A percentile compares a stretch with the other conserved stretches of the same genome.
Evolutionary conservation across 108 stramenopile genomes (phyloP).

Genomic region (Thalassiosira profunda): DNA sequence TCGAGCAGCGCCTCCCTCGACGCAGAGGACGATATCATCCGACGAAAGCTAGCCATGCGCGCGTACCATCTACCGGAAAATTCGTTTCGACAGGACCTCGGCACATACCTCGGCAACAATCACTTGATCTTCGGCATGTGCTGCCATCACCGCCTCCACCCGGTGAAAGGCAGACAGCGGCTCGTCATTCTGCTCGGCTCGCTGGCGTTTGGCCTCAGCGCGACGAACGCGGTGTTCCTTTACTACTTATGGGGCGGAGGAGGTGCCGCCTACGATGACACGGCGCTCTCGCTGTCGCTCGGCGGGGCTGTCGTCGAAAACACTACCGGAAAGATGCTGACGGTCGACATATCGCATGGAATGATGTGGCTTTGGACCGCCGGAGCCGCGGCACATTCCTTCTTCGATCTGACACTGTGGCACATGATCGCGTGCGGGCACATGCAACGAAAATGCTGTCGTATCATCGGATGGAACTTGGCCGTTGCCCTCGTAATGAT

Average conservation of each 20-base stretch:
- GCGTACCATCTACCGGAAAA: slow-evolving; percentile 68
- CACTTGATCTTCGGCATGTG: slow-evolving; percentile 89
- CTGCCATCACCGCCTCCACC: slow-evolving; percentile 73
- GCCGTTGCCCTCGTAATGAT: slow-evolving; percentile 42
- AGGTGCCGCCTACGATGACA: too few species aligned
- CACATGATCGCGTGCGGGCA: slow-evolving; percentile 80
- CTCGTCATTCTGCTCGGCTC: slow-evolving; percentile 71
- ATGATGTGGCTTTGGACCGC: slow-evolving; percentile 81
- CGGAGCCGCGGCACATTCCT: slow-evolving; percentile 69
- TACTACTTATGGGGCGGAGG: too few species aligned
- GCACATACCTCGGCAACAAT: slow-evolving; percentile 76
- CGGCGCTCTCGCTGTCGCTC: slow-evolving; percentile 22
- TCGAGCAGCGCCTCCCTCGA: not conserved
- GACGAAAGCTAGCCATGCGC: slow-evolving; percentile 49
- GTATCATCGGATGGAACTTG: slow-evolving; percentile 46
- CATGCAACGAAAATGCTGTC: slow-evolving; percentile 40
- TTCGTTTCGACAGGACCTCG: slow-evolving; percentile 70
- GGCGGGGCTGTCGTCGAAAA: slow-evolving; percentile 22
- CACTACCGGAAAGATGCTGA: slow-evolving; percentile 29
- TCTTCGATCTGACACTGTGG: slow-evolving; percentile 78
- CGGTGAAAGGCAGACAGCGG: slow-evolving; percentile 60
- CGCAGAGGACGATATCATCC: not conserved
- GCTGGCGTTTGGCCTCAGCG: slow-evolving; percentile 74
- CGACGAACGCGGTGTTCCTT: slow-evolving; percentile 78
- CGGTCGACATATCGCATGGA: slow-evolving; percentile 51